Evolutionary conservation across 2,329 filamentous ascomycete species (phyloP).

Genomic region (Stagonosporopsis chrysanthemi): DNA sequence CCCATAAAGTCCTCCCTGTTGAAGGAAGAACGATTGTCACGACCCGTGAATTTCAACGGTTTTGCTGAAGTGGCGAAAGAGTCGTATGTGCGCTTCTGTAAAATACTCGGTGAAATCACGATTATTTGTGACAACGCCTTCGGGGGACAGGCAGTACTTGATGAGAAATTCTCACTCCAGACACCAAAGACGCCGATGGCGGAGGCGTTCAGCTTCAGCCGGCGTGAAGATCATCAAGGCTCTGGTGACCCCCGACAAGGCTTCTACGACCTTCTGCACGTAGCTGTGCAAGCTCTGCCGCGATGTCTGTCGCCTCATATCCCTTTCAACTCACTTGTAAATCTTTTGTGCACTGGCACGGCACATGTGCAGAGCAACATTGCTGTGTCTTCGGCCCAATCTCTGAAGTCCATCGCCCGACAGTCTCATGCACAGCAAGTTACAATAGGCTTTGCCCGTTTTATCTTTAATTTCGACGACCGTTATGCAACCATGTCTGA

Average conservation of each 20-base stretch:
- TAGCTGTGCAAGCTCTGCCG: slow-evolving; percentile 92
- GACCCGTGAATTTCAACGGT: slow-evolving; percentile 65
- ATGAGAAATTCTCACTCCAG: slow-evolving; percentile 89
- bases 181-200: slow-evolving; percentile 94
- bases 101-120: slow-evolving; percentile 93
- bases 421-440: slow-evolving; percentile 95
- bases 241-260: slow-evolving; percentile 85
- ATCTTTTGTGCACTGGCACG: slow-evolving; percentile 93
- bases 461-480: slow-evolving; percentile 99
- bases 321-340: slow-evolving; percentile 91
- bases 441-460: slow-evolving; percentile 93
- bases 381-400: slow-evolving; percentile 88
- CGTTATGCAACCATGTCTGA: slow-evolving; percentile 98
- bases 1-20: slow-evolving; percentile 49
- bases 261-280: slow-evolving; percentile 94
- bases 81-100: slow-evolving; percentile 90
- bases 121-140: slow-evolving; percentile 97
- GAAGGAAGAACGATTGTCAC: slow-evolving; percentile 71
- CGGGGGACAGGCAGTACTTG: slow-evolving; percentile 90
- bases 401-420: slow-evolving; percentile 91
- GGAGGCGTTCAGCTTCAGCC: slow-evolving; percentile 89
- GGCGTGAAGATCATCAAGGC: slow-evolving; percentile 78
- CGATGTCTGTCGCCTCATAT: slow-evolving; percentile 92
- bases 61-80: slow-evolving; percentile 81
- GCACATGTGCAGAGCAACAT: slow-evolving; percentile 94